phyloP scores from a whole-genome alignment of 352 stramenopile genomes.

The Phytophthora brassicae region DNA sequence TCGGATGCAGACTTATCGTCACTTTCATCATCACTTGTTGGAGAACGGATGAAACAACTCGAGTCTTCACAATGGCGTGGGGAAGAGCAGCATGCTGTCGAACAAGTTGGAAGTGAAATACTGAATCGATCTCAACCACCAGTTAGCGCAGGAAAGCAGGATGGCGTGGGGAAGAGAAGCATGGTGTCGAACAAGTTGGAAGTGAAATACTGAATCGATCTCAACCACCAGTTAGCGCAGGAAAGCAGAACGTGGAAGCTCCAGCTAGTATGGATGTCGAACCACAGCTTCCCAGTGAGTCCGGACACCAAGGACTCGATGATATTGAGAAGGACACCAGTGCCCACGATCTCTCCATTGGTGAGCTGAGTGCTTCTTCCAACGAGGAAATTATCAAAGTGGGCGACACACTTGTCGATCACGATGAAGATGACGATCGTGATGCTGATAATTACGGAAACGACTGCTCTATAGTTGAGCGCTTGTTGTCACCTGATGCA shows the following conservation, averaged over 20 bases:
- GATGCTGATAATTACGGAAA: slow-evolving; percentile 15
- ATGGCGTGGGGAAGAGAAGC: not conserved
- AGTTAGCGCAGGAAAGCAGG: too few species aligned
- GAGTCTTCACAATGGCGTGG: not conserved
- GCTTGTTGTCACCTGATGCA: slow-evolving; percentile 43
- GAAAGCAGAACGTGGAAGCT: not conserved
- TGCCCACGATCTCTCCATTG: slow-evolving; percentile 19
- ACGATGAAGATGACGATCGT: slow-evolving; percentile 20
- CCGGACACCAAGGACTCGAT: not conserved
- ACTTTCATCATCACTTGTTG: slow-evolving; percentile 55
- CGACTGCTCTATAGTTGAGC: slow-evolving; percentile 18
- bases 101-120: not conserved
- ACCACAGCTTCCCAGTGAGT: slow-evolving; percentile 1
- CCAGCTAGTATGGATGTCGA: slow-evolving; percentile 4
- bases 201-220: slow-evolving; percentile 8
- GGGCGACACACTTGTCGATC: not conserved
- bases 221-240: not conserved
- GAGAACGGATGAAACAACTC: slow-evolving; percentile 20
- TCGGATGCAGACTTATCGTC: slow-evolving; percentile 64
- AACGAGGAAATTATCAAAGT: slow-evolving; percentile 3
- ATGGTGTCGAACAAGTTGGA: not conserved
- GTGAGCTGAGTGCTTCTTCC: slow-evolving; percentile 17
- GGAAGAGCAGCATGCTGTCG: not conserved
- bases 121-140: slow-evolving; percentile 7
- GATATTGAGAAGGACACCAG: not conserved